Evolutionary conservation across 257 asterid species (phyloP).

Genomic region (Echium plantagineum): DNA sequence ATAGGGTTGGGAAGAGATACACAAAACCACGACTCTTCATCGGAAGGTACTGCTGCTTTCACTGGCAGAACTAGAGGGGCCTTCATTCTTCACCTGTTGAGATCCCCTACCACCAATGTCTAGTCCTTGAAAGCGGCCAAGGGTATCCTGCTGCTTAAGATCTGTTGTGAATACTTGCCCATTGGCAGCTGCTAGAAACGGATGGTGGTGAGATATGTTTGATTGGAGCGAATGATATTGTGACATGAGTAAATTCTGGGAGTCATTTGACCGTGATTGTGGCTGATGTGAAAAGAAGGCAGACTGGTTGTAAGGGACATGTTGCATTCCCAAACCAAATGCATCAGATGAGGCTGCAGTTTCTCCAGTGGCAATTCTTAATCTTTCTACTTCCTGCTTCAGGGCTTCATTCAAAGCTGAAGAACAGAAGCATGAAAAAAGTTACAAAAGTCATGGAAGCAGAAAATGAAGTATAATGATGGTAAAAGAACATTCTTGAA

Average conservation of each 20-base stretch:
- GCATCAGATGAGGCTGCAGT: constrained; percentile 36
- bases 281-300: constrained; percentile 40
- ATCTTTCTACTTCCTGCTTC: constrained; percentile 68
- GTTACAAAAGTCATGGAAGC: too few relatives aligned
- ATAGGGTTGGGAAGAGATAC: constrained; percentile 13
- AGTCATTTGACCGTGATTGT: constrained; percentile 31
- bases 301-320: constrained; percentile 47
- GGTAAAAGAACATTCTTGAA: too few relatives aligned
- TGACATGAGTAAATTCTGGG: constrained; percentile 44
- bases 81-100: constrained; percentile 48
- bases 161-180: constrained; percentile 20
- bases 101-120: constrained; percentile 35
- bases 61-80: constrained; percentile 52
- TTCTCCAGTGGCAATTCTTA: constrained; percentile 64
- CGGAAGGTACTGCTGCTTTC: constrained; percentile 58
- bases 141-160: constrained; percentile 43
- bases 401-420: constrained; percentile 71
- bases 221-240: constrained; percentile 50
- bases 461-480: too few relatives aligned
- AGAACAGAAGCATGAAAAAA: neutral
- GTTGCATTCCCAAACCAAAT: constrained; percentile 51
- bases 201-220: constrained; percentile 32
- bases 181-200: constrained; percentile 22
- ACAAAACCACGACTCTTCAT: constrained; percentile 15
- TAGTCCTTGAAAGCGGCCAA: constrained; percentile 51